Evolutionary conservation across 306 rosid species (phyloP).

Genomic region (Lupinus albus): DNA sequence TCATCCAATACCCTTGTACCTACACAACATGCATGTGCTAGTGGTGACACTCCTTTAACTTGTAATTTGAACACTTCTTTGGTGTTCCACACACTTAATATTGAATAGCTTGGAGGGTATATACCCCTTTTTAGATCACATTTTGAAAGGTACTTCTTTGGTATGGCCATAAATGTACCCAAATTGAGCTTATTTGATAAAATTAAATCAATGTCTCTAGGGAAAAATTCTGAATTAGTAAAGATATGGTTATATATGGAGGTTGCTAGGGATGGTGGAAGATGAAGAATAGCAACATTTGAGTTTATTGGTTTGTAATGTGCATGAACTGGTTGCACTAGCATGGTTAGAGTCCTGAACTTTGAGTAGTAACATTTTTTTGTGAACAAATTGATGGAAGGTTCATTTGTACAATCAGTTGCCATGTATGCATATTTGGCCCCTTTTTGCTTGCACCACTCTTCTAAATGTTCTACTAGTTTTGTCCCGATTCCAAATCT

Average conservation of each 20-base stretch:
- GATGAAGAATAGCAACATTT: conserved; percentile 41
- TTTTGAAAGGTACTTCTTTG: conserved; percentile 50
- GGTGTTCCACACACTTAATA: conserved; percentile 89
- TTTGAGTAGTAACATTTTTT: conserved; percentile 67
- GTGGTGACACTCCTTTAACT: conserved; percentile 69
- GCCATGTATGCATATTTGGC: conserved; percentile 83
- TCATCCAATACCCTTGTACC: conserved; percentile 76
- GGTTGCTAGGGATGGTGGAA: conserved; percentile 50
- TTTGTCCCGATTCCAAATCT: conserved; percentile 82
- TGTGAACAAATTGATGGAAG: conserved; percentile 81
- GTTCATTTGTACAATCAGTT: conserved; percentile 83
- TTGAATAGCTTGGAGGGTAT: conserved; percentile 64
- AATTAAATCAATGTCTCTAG: conserved; percentile 65
- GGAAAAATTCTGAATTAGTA: conserved; percentile 69
- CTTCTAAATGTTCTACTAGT: conserved; percentile 65
- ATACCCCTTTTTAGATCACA: conserved; percentile 56
- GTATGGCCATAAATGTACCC: conserved; percentile 89
- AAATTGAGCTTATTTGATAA: conserved; percentile 64
- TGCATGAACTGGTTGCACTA: conserved; percentile 89
- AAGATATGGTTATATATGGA: conserved; percentile 58
- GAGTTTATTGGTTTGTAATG: conserved; percentile 66
- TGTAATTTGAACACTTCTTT: conserved; percentile 85
- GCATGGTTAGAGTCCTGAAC: conserved; percentile 69
- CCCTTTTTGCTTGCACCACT: conserved; percentile 82
- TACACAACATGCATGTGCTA: conserved; percentile 63